Evolutionary conservation across 2,329 filamentous ascomycete species (phyloP), one percentile per base, ranked within the genome.

Genomic region (Aureobasidium zeae): DNA sequence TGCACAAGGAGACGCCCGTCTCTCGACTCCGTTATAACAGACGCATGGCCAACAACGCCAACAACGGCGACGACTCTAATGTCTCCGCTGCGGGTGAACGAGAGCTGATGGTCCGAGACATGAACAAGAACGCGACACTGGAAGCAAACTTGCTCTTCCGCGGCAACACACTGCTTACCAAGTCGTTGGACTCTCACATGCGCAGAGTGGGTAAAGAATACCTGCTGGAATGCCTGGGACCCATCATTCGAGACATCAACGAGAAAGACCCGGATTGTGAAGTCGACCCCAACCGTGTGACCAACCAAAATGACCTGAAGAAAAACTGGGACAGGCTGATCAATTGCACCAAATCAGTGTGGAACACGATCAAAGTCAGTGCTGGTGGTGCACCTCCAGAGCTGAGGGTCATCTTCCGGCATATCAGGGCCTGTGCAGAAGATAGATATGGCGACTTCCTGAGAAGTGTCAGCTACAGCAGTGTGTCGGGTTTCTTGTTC

Each of bases 101-200:
- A 28, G 81, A 86, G 57, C 69, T 79, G 35, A 71, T 84, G 19
- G 79, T 87, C 16, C 74, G 83, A 32, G 83, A 91, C 55, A 78
- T 88, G 73, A 77, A 81, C 56, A 86, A 82, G 59, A 83, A 82
- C 7, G 72, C 87, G 3, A 81, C 85, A 19, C 78, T 85, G 32
- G 91, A 98, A 61, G 91, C 89, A 4, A 98, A 96, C 53, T 71
- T 98, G 1, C 76, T 98, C 3, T 98, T 98, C 64, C 78, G 91
- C 24, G 91, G 91, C 48, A 98, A 98, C 57, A 93, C 91, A 0
- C 69, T 98, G 8, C 72, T 96, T 20, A 98, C 91, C 0, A 93
- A 95, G 60, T 82, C 88, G 1, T 72, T 98, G 32, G 91, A 98
- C 60, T 83, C 86, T 47, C 88, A 98, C 60, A 96, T 98, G 91